A percentile compares a stretch with the other conserved stretches of the same genome.
Conservation (phyloP, 1,139 yeast genomes). For the Yamadazyma triangularis region DNA sequence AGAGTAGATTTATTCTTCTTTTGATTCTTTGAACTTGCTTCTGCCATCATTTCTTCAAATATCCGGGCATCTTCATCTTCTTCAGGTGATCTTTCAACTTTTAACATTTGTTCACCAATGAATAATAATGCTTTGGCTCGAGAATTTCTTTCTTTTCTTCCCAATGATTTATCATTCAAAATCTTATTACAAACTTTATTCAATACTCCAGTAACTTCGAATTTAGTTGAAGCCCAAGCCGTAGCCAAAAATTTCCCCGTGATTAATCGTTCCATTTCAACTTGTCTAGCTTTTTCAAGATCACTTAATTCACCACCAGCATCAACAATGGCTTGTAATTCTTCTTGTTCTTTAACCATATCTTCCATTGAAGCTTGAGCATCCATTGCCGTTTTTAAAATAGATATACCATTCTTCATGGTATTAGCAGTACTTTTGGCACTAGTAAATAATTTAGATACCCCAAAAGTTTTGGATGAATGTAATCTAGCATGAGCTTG, state of each 20-base stretch:
- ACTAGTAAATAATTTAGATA: conserved; percentile 49
- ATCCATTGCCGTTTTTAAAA: conserved; percentile 39
- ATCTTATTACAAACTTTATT: conserved; percentile 62
- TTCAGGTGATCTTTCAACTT: conserved; percentile 57
- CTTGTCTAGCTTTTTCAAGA: conserved; percentile 48
- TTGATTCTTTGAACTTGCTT: conserved; percentile 52
- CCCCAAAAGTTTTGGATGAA: conserved; percentile 41
- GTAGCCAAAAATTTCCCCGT: conserved; percentile 73
- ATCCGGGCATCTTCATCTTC: conserved; percentile 74
- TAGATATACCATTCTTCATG: conserved; percentile 35
- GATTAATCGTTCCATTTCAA: conserved; percentile 59
- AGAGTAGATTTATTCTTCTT: conserved; percentile 17
- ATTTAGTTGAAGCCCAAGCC: conserved; percentile 77
- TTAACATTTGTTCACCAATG: conserved; percentile 53
- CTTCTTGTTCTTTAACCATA: conserved; percentile 46
- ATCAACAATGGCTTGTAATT: conserved; percentile 24
- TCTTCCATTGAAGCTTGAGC: conserved; percentile 38
- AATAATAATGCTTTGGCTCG: conserved; percentile 59
- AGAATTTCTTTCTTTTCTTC: conserved; percentile 45
- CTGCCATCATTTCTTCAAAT: conserved; percentile 73
- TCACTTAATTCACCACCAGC: conserved; percentile 28
- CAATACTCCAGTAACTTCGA: conserved; percentile 64
- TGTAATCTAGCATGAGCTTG: conserved; percentile 48
- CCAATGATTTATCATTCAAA: conserved; percentile 51
- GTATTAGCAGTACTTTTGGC: conserved; percentile 37